Conservation (phyloP, 495 filamentous ascomycete genomes). For the Cladorrhinum samala region DNA sequence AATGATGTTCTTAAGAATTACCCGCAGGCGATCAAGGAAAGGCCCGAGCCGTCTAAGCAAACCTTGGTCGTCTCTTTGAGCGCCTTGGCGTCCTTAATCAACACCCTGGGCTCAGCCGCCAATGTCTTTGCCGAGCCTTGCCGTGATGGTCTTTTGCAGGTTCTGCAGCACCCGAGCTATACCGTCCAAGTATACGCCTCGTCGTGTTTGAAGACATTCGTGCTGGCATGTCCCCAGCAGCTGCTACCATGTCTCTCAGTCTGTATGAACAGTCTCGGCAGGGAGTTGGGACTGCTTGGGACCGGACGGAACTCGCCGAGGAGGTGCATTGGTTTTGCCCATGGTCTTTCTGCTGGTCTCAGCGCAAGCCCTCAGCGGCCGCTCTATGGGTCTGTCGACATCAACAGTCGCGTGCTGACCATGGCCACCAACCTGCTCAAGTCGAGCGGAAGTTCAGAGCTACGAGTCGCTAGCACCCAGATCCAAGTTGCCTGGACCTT, state of each 20-base stretch:
- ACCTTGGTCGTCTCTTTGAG: conserved; percentile 72
- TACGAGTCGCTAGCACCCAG: conserved; percentile 87
- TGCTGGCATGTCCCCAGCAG: conserved; percentile 85
- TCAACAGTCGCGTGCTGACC: conserved; percentile 84
- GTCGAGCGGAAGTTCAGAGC: conserved; percentile 82
- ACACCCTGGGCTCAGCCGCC: conserved; percentile 73
- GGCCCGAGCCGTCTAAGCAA: conserved; percentile 84
- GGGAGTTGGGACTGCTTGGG: conserved; percentile 74
- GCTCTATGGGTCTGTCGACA: conserved; percentile 89
- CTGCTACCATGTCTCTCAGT: conserved; percentile 87
- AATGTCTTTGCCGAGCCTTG: conserved; percentile 69
- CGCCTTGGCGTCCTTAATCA: conserved; percentile 71
- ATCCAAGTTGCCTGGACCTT: conserved; percentile 98
- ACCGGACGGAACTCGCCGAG: conserved; percentile 73
- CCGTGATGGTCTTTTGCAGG: conserved; percentile 82
- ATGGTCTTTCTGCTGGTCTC: conserved; percentile 86
- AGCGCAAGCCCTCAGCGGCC: conserved; percentile 84
- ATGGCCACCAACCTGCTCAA: conserved; percentile 91
- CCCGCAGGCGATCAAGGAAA: conserved; percentile 86
- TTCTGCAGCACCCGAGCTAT: conserved; percentile 91
- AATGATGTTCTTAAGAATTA: conserved; percentile 92
- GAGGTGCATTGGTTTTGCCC: conserved; percentile 84
- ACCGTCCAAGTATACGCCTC: conserved; percentile 88
- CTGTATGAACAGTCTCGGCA: conserved; percentile 89
- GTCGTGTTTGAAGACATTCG: conserved; percentile 76